Evolutionary conservation across 495 filamentous ascomycete species (phyloP).

Genomic region (Penicillium parvum): DNA sequence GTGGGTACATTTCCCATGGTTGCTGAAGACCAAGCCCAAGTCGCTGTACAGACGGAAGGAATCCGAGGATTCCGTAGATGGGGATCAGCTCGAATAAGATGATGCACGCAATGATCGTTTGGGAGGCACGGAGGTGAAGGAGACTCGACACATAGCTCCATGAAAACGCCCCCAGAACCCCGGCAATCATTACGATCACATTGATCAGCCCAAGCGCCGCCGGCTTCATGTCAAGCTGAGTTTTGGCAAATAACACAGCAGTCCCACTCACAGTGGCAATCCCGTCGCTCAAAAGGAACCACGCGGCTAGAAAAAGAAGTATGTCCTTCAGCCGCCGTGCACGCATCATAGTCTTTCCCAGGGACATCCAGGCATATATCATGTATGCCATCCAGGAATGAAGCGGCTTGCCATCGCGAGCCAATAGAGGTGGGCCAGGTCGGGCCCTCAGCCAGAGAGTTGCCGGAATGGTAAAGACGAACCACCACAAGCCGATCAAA

Average conservation of each 20-base stretch:
- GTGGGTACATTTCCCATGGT: conserved; percentile 94
- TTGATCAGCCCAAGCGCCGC: conserved; percentile 89
- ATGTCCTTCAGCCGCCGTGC: conserved; percentile 81
- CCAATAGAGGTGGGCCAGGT: conserved; percentile 73
- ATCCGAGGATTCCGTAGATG: conserved; percentile 85
- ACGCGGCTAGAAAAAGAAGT: conserved; percentile 79
- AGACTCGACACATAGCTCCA: conserved; percentile 73
- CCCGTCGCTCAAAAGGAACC: conserved; percentile 91
- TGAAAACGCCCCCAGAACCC: conserved; percentile 81
- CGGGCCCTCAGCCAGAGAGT: conserved; percentile 86
- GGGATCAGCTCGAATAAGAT: conserved; percentile 88
- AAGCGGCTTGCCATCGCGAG: conserved; percentile 31
- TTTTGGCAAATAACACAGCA: conserved; percentile 94
- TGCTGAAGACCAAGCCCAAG: conserved; percentile 84
- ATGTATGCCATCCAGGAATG: conserved; percentile 61
- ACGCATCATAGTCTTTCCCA: conserved; percentile 72
- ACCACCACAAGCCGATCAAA: conserved; percentile 91
- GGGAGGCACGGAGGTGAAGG: conserved; percentile 64
- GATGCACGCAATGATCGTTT: conserved; percentile 89
- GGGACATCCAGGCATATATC: conserved; percentile 75
- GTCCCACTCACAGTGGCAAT: conserved; percentile 95
- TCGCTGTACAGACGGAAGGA: conserved; percentile 71
- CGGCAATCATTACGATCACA: conserved; percentile 78
- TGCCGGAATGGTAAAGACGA: conserved; percentile 83
- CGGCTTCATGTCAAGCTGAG: conserved; percentile 81